These are phyloP conservation scores for Chaetothyriales sp. DNA, from an alignment of 2,329 filamentous ascomycete genomes.

Conservation along the genomic window DNA sequence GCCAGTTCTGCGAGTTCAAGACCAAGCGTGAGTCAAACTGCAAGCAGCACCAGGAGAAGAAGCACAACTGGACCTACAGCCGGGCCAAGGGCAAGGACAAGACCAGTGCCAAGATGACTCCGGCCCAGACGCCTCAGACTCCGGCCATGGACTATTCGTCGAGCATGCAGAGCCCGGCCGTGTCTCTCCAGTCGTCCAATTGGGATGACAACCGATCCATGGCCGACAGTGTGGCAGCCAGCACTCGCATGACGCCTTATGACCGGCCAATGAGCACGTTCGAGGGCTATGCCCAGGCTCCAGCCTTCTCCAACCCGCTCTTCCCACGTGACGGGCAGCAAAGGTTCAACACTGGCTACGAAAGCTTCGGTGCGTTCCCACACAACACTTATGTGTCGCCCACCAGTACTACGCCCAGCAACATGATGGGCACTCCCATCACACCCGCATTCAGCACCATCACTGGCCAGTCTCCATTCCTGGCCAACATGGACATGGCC, in stretches of 20 bases:
- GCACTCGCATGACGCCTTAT: constrained; percentile 14
- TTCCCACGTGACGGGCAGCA: constrained; percentile 14
- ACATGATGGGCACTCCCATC: constrained; percentile 15
- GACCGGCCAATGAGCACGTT: constrained; percentile 14
- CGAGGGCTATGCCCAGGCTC: constrained; percentile 7
- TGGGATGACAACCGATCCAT: constrained; percentile 14
- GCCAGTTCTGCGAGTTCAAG: constrained; percentile 79
- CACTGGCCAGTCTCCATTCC: constrained; percentile 15
- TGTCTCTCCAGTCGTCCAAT: constrained; percentile 21
- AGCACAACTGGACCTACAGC: constrained; percentile 78
- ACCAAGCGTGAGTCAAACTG: constrained; percentile 94
- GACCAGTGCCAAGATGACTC: constrained; percentile 29
- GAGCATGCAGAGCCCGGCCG: constrained; percentile 30
- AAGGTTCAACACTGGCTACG: constrained; percentile 9
- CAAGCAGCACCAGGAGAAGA: constrained; percentile 98
- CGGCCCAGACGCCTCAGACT: constrained; percentile 43
- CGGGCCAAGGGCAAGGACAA: constrained; percentile 87
- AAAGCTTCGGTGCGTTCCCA: constrained; percentile 5
- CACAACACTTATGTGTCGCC: constrained; percentile 12
- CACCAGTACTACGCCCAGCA: constrained; percentile 7
- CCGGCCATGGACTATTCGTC: constrained; percentile 40
- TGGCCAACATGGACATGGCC: constrained; percentile 8
- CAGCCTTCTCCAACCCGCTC: constrained; percentile 13
- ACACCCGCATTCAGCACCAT: constrained; percentile 18
- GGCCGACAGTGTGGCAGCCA: constrained; percentile 16